Evolutionary conservation across 1,284 basidiomycete genomes (phyloP).

Genomic region (Cutaneotrichosporon curvatum): DNA sequence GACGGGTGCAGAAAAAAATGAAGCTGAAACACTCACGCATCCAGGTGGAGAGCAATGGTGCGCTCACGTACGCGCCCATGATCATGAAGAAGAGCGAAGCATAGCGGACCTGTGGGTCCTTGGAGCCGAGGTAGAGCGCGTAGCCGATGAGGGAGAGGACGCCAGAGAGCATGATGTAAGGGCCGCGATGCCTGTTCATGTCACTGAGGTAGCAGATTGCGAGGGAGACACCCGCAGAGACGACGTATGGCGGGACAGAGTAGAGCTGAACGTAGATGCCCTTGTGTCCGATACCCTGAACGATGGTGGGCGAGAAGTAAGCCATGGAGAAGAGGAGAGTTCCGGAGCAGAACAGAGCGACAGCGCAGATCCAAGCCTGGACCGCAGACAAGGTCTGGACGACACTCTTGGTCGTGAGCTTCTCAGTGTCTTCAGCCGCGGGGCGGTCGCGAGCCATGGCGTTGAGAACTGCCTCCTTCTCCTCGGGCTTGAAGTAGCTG

Average conservation of each 20-base stretch:
- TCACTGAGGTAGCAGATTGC: conserved; percentile 53
- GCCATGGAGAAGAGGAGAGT: conserved; percentile 54
- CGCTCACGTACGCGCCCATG: conserved; percentile 35
- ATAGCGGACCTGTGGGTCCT: conserved; percentile 29
- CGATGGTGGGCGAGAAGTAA: conserved; percentile 46
- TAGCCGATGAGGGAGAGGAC: conserved; percentile 32
- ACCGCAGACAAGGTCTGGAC: conserved; percentile 33
- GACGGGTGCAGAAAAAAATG: too few species aligned
- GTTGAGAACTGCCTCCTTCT: conserved; percentile 44
- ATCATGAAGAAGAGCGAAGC: conserved; percentile 40
- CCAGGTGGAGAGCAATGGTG: conserved; percentile 32
- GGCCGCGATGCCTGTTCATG: conserved; percentile 51
- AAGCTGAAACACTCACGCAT: conserved; percentile 15
- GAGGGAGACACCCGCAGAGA: conserved; percentile 51
- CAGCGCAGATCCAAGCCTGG: conserved; percentile 25
- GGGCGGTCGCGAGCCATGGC: conserved; percentile 21
- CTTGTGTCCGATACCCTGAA: conserved; percentile 51
- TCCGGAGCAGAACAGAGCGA: conserved; percentile 25
- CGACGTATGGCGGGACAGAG: conserved; percentile 54
- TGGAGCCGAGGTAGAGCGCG: conserved; percentile 30
- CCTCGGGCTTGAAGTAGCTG: conserved; percentile 48
- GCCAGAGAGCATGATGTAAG: conserved; percentile 31
- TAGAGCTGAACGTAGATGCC: conserved; percentile 40
- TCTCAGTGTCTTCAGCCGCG: conserved; percentile 37
- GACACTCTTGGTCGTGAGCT: conserved; percentile 49